Conservation (phyloP, 1,284 basidiomycete genomes). For the Moniliella sp. region DNA sequence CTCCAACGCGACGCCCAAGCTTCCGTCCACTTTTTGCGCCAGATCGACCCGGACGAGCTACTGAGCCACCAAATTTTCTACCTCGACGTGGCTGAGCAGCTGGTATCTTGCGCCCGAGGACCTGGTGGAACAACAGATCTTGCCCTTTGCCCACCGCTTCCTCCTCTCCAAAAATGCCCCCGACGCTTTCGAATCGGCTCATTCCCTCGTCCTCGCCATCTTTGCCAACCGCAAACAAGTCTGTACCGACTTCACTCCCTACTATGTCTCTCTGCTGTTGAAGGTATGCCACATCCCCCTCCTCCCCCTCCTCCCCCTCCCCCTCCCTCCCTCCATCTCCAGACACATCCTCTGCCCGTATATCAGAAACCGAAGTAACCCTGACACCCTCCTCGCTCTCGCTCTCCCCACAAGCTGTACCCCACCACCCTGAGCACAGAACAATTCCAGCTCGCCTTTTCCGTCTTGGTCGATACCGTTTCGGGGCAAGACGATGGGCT, state of each 20-base stretch:
- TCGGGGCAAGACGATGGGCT: slow-evolving; percentile 20
- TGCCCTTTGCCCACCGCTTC: slow-evolving; percentile 12
- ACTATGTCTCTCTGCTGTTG: slow-evolving; percentile 21
- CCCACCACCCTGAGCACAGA: slow-evolving; percentile 6
- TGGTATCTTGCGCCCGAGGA: slow-evolving; percentile 13
- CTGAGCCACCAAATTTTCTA: slow-evolving; percentile 6
- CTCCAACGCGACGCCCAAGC: slow-evolving; percentile 19
- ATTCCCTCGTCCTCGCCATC: slow-evolving; percentile 23
- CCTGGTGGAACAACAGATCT: slow-evolving; percentile 17
- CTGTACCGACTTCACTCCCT: slow-evolving; percentile 18
- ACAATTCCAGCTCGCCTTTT: slow-evolving; percentile 20
- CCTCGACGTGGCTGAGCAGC: slow-evolving; percentile 24
- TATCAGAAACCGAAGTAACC: too few relatives aligned
- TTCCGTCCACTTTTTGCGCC: slow-evolving; percentile 10
- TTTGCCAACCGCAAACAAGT: slow-evolving; percentile 11
- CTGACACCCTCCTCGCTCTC: too few relatives aligned
- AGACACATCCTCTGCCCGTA: too few relatives aligned
- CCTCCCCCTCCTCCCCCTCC: too few relatives aligned
- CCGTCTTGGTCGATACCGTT: slow-evolving; percentile 16
- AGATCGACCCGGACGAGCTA: neutral
- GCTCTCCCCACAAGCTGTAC: too few relatives aligned
- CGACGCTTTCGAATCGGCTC: slow-evolving; percentile 29
- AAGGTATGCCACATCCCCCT: too few relatives aligned
- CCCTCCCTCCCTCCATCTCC: too few relatives aligned
- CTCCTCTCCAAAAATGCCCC: slow-evolving; percentile 15